phyloP scores from a whole-genome alignment of 129 eudicot species.

The Tagetes erecta region DNA sequence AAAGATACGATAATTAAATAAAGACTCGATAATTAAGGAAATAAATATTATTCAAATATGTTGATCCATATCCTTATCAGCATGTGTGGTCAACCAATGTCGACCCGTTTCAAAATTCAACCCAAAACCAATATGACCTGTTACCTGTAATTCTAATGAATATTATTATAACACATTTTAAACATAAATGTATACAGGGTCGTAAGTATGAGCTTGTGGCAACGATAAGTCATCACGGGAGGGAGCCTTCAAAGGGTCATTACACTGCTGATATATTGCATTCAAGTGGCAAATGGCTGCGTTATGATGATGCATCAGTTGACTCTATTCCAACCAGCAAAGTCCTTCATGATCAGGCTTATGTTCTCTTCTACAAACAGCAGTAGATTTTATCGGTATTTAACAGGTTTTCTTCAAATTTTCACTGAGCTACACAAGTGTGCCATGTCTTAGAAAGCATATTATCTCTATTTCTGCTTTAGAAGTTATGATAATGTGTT shows the following conservation, averaged over 20 bases:
- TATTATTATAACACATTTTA: background rate
- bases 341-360: conserved; percentile 83
- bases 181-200: conserved; percentile 44
- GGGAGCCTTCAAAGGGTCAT: conserved; percentile 86
- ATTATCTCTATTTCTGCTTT: conserved; percentile 1
- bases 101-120: background rate
- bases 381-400: conserved; percentile 29
- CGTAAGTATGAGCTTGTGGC: conserved; percentile 76
- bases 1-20: no score
- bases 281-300: conserved; percentile 68
- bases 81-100: background rate
- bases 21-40: no score
- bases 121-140: background rate
- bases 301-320: conserved; percentile 71
- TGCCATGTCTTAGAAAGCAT: conserved; percentile 11
- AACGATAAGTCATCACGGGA: conserved; percentile 79
- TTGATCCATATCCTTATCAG: background rate
- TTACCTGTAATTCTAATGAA: background rate
- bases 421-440: background rate
- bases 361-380: conserved; percentile 77
- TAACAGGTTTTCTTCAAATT: conserved; percentile 25
- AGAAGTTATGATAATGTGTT: conserved; percentile 17
- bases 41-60: no score
- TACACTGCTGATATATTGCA: conserved; percentile 76
- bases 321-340: conserved; percentile 50